phyloP scores from a whole-genome alignment of 345 rosid species.

The Fremontodendron californicum region DNA sequence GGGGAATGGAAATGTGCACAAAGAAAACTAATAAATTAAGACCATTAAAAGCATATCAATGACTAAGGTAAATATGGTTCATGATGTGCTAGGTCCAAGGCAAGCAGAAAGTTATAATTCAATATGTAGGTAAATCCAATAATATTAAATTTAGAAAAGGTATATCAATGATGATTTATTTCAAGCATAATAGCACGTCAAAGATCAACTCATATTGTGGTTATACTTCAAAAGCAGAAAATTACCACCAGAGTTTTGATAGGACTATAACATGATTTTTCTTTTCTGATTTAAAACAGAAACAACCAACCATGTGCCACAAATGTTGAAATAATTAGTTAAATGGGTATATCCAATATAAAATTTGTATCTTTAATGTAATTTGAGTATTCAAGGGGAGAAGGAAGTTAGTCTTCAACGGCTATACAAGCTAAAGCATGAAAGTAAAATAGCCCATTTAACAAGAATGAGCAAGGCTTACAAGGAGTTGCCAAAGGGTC shows the following conservation, averaged over 20 bases:
- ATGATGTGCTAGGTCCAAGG: not conserved
- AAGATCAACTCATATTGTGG: not conserved
- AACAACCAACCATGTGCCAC: not conserved
- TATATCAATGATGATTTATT: not conserved
- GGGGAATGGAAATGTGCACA: slow-evolving; percentile 10
- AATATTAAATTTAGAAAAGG: not conserved
- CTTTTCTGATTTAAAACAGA: not conserved
- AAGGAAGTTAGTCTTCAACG: not conserved
- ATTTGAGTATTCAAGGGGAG: not conserved
- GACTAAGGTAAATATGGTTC: not conserved
- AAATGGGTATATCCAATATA: not conserved
- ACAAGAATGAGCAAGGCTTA: not conserved
- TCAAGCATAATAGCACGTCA: not conserved
- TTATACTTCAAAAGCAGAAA: not conserved
- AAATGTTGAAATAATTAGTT: not conserved
- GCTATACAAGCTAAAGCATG: not conserved
- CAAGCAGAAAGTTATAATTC: not conserved
- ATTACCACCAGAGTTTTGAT: not conserved
- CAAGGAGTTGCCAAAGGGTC: not conserved
- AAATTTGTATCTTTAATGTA: not conserved
- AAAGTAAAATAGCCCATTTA: not conserved
- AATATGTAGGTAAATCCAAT: not conserved
- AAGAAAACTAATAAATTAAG: not conserved
- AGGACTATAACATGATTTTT: not conserved
- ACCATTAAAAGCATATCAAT: slow-evolving; percentile 7